A percentile compares a stretch with the other conserved stretches of the same genome.
phyloP scores from a whole-genome alignment of 2,329 filamentous ascomycete genomes.

The Torrubiella hemipterigena region DNA sequence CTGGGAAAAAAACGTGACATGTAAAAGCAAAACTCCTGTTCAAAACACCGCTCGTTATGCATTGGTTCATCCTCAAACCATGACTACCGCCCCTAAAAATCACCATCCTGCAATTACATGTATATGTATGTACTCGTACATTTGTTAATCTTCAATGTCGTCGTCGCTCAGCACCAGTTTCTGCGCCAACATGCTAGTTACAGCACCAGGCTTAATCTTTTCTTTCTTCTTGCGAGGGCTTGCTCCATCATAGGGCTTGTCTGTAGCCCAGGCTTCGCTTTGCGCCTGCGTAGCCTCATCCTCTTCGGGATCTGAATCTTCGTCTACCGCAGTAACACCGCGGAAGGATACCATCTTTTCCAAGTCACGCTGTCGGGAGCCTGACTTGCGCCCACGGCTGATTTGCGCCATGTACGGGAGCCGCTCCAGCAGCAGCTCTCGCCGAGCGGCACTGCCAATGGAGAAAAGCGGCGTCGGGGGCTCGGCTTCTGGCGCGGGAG shows the following conservation, averaged over 20 bases:
- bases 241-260: conserved; percentile 43
- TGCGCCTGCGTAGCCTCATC: conserved; percentile 18
- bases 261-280: conserved; percentile 48
- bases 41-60: no score
- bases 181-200: conserved; percentile 38
- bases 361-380: conserved; percentile 40
- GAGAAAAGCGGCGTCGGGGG: conserved; percentile 34
- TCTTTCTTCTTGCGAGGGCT: conserved; percentile 35
- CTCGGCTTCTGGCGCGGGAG: conserved; percentile 10
- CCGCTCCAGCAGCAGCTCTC: conserved; percentile 70
- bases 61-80: no score
- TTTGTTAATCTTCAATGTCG: conserved; percentile 59
- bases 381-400: conserved; percentile 27
- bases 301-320: conserved; percentile 33
- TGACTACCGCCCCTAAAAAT: no score
- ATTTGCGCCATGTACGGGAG: conserved; percentile 77
- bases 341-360: conserved; percentile 58
- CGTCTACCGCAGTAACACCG: conserved; percentile 39
- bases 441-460: conserved; percentile 53
- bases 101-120: no score
- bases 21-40: no score
- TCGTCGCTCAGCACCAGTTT: conserved; percentile 69
- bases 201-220: conserved; percentile 22
- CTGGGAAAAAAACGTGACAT: no score
- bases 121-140: conserved; percentile 15